Evolutionary conservation across 2,329 filamentous ascomycete species (phyloP), one percentile per base, ranked within the genome.

Genomic region (Aspergillus amoenus): DNA sequence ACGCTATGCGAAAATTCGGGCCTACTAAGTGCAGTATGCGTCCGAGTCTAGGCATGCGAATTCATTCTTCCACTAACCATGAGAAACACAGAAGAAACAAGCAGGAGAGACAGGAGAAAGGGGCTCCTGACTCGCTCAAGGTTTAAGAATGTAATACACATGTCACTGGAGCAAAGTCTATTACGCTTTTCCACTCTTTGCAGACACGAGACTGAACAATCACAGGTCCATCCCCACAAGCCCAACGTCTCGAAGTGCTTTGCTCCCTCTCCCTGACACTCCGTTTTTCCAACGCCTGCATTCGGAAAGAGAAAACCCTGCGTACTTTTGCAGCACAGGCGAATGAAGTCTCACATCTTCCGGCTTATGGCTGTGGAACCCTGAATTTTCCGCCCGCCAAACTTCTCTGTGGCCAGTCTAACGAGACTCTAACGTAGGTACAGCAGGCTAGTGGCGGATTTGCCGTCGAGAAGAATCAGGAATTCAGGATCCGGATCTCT

Each of bases 351-450:
- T 34, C 15, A 2, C 18, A 21, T 6, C 15, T 37, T 8, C n/a
- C 4, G 22, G 17, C 13, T 34, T 47, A 30, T 34, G 15, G 7
- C 27, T 34, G 44, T 47, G 44, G 44, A 47, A 34, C 44, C 32
- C 32, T 49, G 37, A 39, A 15, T 49, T 49, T 49, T 49, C 47
- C 37, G 17, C 37, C 32, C 47, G 24, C 18, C 45, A 39, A 40
- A 18, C 11, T 15, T 12, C 30, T 40, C 24, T n/a, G 15, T 27
- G 15, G 27, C 24, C 34, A 22, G 5, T 15, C 21, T 27, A 24
- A 22, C 27, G 8, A 30, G 27, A 30, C 27, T 24, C 51, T 53
- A 53, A 53, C 51, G 51, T 53, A 53, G 51, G 51, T 53, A 53
- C 51, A 27, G n/a, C 18, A 11, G 17, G 18, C 51, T 53, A 53